Base-by-base conservation (phyloP, 148 eudicot species). In the Silene uniflora region DNA sequence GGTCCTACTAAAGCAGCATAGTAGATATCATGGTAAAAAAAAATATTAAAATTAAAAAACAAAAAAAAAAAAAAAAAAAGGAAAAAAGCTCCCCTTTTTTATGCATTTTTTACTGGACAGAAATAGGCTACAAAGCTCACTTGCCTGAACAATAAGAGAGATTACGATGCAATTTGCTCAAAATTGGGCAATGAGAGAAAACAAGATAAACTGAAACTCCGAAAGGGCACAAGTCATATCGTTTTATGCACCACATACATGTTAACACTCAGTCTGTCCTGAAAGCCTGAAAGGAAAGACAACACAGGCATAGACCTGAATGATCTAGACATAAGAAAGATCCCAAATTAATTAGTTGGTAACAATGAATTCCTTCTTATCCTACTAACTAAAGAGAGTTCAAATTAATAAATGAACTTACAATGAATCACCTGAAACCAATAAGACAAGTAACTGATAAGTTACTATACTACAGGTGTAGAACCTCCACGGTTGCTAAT, bases 361-460 rank as follows among this genome's bases (percentile, higher is more conserved):
- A 23, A 39, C 61, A 27, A 24, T 54, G 44, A 54, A 71, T 71
- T 71, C 39, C 21, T 71, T 52, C 73, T 25, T 60, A 54, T 71
- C 62, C 19, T 52, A 71, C 55, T 52, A 52, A 52, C n/a, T 7
- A 17, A 25, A 17, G 62, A 24, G 25, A 55, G 22, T 54, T 54
- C 73, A 71, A 54, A 52, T 14, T 17, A 71, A 71, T 19, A 71
- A 71, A 54, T 18, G 52, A 25, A 24, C 62, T 55, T 71, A 71
- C 61, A 71, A 71, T 71, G 73, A 69, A 52, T 71, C 62, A 54
- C 42, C 62, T 71, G 62, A 60, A 71, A 60, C 55, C 42, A 47
- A 46, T 32, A 10, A 68, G 25, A 68, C 18, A 44, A 46, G 29
- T 54, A 52, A 71, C 61, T 10, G 49, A 67, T 39, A 46, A n/a